Conservation (phyloP, 148 eudicot genomes). For the Rhododendron mucronatum region DNA sequence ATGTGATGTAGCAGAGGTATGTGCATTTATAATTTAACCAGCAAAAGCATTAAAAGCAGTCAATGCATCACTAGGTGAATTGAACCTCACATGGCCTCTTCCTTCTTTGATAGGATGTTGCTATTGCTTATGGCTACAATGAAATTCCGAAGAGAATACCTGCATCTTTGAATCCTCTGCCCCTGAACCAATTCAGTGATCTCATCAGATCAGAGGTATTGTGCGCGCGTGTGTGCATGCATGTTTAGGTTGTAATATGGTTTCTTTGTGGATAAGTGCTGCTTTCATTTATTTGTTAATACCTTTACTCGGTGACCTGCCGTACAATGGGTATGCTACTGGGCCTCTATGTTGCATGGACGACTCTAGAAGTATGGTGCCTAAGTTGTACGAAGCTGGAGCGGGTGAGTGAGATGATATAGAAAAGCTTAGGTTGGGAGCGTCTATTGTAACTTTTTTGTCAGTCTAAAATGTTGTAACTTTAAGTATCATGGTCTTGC, state of each 20-base stretch:
- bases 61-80: background rate
- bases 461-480: background rate
- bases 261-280: background rate
- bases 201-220: constrained; percentile 78
- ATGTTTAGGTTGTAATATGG: background rate
- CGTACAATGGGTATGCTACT: background rate
- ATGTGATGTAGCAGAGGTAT: constrained; percentile 96
- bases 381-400: background rate
- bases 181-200: constrained; percentile 65
- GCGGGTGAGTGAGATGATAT: background rate
- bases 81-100: background rate
- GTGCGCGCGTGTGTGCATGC: background rate
- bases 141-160: constrained; percentile 74
- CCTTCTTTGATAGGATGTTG: constrained; percentile 64
- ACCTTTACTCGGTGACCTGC: background rate
- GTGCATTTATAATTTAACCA: background rate
- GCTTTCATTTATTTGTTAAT: background rate
- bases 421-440: background rate
- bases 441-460: background rate
- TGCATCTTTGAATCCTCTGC: constrained; percentile 69
- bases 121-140: constrained; percentile 96
- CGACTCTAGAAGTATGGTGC: background rate
- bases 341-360: background rate
- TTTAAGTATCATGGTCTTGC: background rate
- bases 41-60: background rate